Evolutionary conservation across 352 stramenopile species (phyloP), one percentile per base, ranked within the genome.

Genomic region (Pythium monospermum): DNA sequence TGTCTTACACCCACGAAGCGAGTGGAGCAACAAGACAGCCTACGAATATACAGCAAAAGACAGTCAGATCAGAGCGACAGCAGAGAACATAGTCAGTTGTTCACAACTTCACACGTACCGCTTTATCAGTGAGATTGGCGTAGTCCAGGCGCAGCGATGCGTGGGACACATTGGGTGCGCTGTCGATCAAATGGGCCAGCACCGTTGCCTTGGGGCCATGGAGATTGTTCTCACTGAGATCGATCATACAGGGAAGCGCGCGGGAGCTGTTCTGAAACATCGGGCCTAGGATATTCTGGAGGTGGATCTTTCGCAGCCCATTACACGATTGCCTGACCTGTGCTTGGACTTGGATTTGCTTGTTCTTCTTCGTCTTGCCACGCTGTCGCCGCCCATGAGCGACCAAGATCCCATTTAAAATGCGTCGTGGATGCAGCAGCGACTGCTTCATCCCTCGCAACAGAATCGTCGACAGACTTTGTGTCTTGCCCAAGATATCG

Each of bases 201-300:
- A 76, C 27, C 16, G 63, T 56, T 7, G 71, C 77, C 35, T 72
- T 73, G 27, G 66, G 39, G 4, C 78, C 69, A 31, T 68, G 72
- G 6, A 90, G 53, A 30, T 87, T 54, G 58, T 92, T 92, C 47
- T 90, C 81, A n/a, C 78, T 92, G 36, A 90, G 36, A 37, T 92
- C 76, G 2, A 90, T 47, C 50, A 72, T 60, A 18, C 73, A 77
- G 7, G 69, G 66, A 27, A 53, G 60, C 11, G 50, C 46, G 8
- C 77, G 59, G 13, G 64, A 60, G 2, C 59, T 67, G 53, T 91
- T 91, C 15, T 71, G 61, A 12, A 91, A 84, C 76, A 86, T 85
- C 2, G 77, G 77, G 1, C 59, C 59, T 12, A 91, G 43, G 6
- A 91, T 84, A 26, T 76, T 73, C 12, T 58, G 49, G 31, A 91